These are phyloP conservation scores for Microstegium vimineum DNA, from an alignment of 176 grass and related monocot genomes.

Conservation along the genomic window DNA sequence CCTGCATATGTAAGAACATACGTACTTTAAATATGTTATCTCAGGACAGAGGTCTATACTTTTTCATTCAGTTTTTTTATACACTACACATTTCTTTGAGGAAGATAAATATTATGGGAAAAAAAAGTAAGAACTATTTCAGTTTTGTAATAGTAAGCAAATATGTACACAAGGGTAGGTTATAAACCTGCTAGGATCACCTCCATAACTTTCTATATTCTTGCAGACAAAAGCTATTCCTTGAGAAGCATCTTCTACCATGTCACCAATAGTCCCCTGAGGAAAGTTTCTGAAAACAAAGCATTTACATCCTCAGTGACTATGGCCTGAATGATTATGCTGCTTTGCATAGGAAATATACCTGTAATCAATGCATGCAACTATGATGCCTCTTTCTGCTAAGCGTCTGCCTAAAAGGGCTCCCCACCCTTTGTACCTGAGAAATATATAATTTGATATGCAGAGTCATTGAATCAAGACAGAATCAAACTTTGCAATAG, in stretches of 20 bases:
- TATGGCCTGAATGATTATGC: not conserved
- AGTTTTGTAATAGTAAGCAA: not conserved
- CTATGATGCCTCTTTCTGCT: constrained; percentile 92
- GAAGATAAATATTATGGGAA: not conserved
- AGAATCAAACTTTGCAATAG: constrained; percentile 3
- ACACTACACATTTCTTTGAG: not conserved
- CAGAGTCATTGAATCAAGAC: not conserved
- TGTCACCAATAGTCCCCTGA: constrained; percentile 87
- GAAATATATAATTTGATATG: not conserved
- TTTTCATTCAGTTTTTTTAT: not conserved
- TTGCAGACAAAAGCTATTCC: constrained; percentile 93
- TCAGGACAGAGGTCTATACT: not conserved
- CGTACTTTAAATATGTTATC: not conserved
- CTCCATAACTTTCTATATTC: constrained; percentile 73
- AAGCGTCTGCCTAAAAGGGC: constrained; percentile 92
- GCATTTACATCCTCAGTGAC: constrained; percentile 14
- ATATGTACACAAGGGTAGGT: constrained; percentile 8
- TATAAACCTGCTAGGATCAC: constrained; percentile 77
- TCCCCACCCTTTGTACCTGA: constrained; percentile 97
- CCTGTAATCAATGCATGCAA: constrained; percentile 97
- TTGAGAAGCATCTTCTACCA: constrained; percentile 82
- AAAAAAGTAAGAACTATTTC: not conserved
- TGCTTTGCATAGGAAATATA: constrained; percentile 26
- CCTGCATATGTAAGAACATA: constrained; percentile 43
- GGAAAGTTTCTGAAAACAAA: constrained; percentile 86